Evolutionary conservation across 1,284 basidiomycete species (phyloP).

Genomic region (Moniliella sp.): DNA sequence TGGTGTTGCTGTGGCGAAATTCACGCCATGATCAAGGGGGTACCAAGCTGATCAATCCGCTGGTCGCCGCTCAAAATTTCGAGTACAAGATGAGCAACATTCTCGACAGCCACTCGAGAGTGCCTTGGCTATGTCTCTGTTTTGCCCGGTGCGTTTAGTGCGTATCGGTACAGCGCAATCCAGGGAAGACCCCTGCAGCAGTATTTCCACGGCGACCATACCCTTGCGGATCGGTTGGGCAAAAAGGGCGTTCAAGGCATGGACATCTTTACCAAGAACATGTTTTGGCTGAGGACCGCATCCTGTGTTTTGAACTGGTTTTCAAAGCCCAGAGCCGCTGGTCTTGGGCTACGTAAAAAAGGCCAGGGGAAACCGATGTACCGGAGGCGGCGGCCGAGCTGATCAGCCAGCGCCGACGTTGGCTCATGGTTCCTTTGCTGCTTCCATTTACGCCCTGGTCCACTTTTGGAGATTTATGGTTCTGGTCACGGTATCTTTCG

Average conservation of each 20-base stretch:
- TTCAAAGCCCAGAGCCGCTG: constrained; percentile 54
- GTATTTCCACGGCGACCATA: constrained; percentile 71
- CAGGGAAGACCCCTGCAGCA: constrained; percentile 49
- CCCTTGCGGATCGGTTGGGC: too few species aligned
- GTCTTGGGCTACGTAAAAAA: constrained; percentile 74
- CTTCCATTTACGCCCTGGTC: constrained; percentile 61
- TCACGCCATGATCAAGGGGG: constrained; percentile 70
- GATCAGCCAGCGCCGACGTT: constrained; percentile 49
- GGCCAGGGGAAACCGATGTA: constrained; percentile 71
- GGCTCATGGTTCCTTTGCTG: constrained; percentile 68
- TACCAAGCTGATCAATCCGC: constrained; percentile 52
- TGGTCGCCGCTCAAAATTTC: constrained; percentile 40
- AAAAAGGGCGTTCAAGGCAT: constrained; percentile 13
- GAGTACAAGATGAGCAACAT: constrained; percentile 72
- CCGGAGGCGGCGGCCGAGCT: constrained; percentile 62
- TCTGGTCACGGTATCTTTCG: constrained; percentile 72
- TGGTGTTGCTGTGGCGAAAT: constrained; percentile 90
- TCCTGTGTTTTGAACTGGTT: constrained; percentile 75
- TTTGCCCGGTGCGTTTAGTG: constrained; percentile 65
- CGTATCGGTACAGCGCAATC: constrained; percentile 58
- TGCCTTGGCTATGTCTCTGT: constrained; percentile 74
- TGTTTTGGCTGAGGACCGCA: constrained; percentile 81
- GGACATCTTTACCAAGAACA: constrained; percentile 52
- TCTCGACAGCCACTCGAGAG: constrained; percentile 75
- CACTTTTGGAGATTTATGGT: constrained; percentile 68